A percentile compares a stretch with the other conserved stretches of the same genome.
Conservation (phyloP, 1,284 basidiomycete species). For the Mycocalia duriaeana region DNA sequence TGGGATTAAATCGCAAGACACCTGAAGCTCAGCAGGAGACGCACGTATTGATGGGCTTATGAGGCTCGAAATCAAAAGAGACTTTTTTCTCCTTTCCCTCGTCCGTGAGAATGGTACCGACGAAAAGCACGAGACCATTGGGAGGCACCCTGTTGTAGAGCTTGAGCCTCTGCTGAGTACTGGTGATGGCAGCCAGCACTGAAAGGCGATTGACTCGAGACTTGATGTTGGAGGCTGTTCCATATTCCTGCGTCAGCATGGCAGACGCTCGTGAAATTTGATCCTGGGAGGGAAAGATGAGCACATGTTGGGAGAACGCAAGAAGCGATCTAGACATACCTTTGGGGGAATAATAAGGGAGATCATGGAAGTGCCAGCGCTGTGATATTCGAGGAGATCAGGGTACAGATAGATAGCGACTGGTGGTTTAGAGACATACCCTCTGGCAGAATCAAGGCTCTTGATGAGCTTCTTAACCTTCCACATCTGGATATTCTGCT, state of each 20-base stretch:
- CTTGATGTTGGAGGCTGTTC: constrained; percentile 98
- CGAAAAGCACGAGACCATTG: constrained; percentile 95
- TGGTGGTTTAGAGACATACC: constrained; percentile 41
- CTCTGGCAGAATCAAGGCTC: constrained; percentile 89
- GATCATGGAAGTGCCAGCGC: constrained; percentile 99
- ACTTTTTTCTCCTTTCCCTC: constrained; percentile 99
- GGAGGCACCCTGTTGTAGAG: constrained; percentile 94
- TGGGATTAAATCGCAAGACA: too few relatives aligned
- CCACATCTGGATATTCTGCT: constrained; percentile 91
- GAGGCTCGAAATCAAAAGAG: constrained; percentile 95
- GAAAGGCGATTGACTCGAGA: constrained; percentile 98
- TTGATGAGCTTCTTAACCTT: constrained; percentile 99
- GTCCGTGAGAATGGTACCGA: constrained; percentile 96
- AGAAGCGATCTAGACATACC: constrained; percentile 40
- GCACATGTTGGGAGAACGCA: background rate
- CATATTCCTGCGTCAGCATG: constrained; percentile 99
- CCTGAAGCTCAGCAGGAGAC: too few relatives aligned
- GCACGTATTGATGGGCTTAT: constrained; percentile 97
- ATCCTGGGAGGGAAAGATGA: constrained; percentile 58
- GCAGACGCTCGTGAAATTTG: constrained; percentile 92
- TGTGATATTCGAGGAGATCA: constrained; percentile 26
- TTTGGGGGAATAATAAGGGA: constrained; percentile 94
- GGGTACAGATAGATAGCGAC: constrained; percentile 7
- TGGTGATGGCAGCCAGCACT: constrained; percentile 96
- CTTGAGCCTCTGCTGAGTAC: constrained; percentile 97